A percentile compares a stretch with the other conserved stretches of the same genome.
phyloP scores from a whole-genome alignment of 2,329 filamentous ascomycete genomes.

The Aspergillus sergii region DNA sequence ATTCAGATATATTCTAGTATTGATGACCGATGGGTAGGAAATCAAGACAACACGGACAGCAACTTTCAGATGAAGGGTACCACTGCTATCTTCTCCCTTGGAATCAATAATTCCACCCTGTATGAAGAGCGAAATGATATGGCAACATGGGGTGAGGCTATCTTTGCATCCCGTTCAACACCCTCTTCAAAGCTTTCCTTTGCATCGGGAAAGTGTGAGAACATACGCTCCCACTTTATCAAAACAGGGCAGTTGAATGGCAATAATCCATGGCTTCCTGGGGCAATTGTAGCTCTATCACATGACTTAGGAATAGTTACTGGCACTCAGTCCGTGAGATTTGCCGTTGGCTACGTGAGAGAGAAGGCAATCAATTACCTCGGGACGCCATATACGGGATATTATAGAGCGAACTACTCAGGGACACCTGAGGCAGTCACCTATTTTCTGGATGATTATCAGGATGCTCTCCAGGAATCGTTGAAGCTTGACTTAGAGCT shows the following conservation, averaged over 20 bases:
- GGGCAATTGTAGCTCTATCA: constrained; percentile 39
- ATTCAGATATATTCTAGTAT: constrained; percentile 49
- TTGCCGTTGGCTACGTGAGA: constrained; percentile 46
- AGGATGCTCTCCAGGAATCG: constrained; percentile 39
- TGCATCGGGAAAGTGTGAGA: constrained; percentile 30
- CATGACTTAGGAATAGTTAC: constrained; percentile 43
- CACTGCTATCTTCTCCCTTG: constrained; percentile 37
- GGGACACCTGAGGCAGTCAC: constrained; percentile 37
- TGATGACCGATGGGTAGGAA: constrained; percentile 49
- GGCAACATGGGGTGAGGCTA: constrained; percentile 46
- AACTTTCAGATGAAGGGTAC: constrained; percentile 27
- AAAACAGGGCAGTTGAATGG: constrained; percentile 32
- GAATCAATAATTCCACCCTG: constrained; percentile 30
- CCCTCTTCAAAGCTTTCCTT: constrained; percentile 30
- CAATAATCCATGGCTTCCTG: constrained; percentile 28
- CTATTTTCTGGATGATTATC: constrained; percentile 46
- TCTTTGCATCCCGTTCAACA: constrained; percentile 41
- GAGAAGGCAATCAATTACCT: constrained; percentile 46
- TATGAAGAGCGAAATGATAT: constrained; percentile 44
- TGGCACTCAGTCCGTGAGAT: constrained; percentile 36
- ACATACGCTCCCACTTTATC: constrained; percentile 36
- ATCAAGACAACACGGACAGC: constrained; percentile 25
- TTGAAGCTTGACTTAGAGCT: constrained; percentile 35
- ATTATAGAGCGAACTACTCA: constrained; percentile 41
- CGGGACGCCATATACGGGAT: constrained; percentile 42